Evolutionary conservation across 208 protist species (phyloP).

Genomic region (Acanthamoeba lenticulata): DNA sequence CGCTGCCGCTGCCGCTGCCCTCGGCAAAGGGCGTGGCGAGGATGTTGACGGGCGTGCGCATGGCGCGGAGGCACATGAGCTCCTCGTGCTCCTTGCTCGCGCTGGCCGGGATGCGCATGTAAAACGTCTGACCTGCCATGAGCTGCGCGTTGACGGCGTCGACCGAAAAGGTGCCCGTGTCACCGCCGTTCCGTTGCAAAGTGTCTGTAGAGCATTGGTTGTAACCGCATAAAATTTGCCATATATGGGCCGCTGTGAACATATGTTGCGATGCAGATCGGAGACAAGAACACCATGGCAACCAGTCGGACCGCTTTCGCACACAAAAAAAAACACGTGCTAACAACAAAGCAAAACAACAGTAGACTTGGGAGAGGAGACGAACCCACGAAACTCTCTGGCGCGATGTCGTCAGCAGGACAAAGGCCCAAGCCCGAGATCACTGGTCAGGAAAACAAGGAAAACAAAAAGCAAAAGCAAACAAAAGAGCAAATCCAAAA

Average conservation of each 20-base stretch:
- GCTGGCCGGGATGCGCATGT: conserved; percentile 29
- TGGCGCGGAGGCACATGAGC: conserved; percentile 3
- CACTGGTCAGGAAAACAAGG: not conserved
- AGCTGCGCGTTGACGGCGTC: conserved; percentile 39
- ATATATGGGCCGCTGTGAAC: too few relatives aligned
- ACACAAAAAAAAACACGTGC: too few relatives aligned
- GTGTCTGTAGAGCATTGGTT: not conserved
- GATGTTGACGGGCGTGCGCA: conserved; percentile 48
- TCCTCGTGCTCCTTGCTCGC: conserved; percentile 51
- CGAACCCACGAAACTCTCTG: not conserved
- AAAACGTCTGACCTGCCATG: conserved; percentile 46
- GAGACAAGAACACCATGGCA: not conserved
- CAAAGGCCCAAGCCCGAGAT: not conserved
- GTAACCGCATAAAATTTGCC: too few relatives aligned
- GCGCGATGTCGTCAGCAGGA: not conserved
- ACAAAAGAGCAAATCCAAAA: not conserved
- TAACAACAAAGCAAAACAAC: too few relatives aligned
- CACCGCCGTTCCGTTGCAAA: not conserved
- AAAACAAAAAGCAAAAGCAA: not conserved
- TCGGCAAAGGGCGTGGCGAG: not conserved
- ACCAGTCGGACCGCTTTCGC: not conserved
- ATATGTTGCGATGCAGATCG: too few relatives aligned
- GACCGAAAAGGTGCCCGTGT: not conserved
- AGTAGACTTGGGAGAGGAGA: not conserved
- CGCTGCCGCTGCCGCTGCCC: too few relatives aligned